Conservation (phyloP, 495 filamentous ascomycete species). For the Lophiotrema nucula region DNA sequence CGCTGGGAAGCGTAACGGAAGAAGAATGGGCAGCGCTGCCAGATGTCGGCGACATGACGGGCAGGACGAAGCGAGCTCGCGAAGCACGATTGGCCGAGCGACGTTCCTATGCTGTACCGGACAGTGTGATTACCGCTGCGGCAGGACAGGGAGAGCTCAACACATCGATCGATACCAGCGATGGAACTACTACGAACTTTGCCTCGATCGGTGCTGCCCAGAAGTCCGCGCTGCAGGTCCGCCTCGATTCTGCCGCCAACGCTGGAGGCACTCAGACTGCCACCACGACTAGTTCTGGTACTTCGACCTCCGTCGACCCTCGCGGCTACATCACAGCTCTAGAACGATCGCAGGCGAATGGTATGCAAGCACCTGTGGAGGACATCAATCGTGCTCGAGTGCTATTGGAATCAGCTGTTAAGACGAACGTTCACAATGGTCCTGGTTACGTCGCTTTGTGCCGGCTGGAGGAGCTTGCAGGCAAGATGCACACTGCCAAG, state of each 20-base stretch:
- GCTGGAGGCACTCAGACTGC: slow-evolving; percentile 62
- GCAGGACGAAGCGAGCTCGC: slow-evolving; percentile 81
- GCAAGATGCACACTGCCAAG: slow-evolving; percentile 81
- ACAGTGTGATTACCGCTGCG: slow-evolving; percentile 90
- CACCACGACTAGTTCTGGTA: slow-evolving; percentile 59
- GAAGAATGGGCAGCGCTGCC: slow-evolving; percentile 96
- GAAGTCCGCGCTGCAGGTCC: slow-evolving; percentile 88
- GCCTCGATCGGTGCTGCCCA: slow-evolving; percentile 95
- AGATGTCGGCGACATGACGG: slow-evolving; percentile 90
- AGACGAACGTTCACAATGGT: slow-evolving; percentile 89
- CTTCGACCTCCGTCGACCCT: slow-evolving; percentile 87
- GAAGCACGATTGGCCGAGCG: slow-evolving; percentile 66
- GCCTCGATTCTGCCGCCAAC: slow-evolving; percentile 81
- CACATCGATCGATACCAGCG: slow-evolving; percentile 62
- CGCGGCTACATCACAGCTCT: slow-evolving; percentile 94
- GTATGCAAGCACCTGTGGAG: slow-evolving; percentile 79
- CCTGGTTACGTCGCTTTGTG: slow-evolving; percentile 97
- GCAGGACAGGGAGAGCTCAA: slow-evolving; percentile 77
- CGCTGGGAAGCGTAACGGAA: slow-evolving; percentile 81
- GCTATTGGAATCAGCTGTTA: slow-evolving; percentile 89
- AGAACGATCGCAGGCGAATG: slow-evolving; percentile 71
- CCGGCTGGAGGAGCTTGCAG: slow-evolving; percentile 88
- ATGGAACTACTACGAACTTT: slow-evolving; percentile 95
- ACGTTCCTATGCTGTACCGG: slow-evolving; percentile 93
- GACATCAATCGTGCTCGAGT: slow-evolving; percentile 96